These are phyloP conservation scores for Cylindricascospora bacillispora DNA, from an alignment of 1,139 yeast genomes.

Conservation along the genomic window DNA sequence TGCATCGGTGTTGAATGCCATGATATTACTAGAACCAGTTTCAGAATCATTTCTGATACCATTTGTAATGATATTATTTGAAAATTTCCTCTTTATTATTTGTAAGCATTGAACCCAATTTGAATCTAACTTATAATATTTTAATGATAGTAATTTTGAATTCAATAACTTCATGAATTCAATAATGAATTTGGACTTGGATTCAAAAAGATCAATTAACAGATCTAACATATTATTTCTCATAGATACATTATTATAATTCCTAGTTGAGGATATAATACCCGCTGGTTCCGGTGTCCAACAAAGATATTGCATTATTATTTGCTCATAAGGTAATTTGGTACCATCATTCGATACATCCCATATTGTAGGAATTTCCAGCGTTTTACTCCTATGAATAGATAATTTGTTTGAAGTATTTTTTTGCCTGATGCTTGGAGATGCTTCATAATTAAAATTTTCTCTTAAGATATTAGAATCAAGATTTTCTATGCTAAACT, in stretches of 20 bases:
- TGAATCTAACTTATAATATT: conserved; percentile 30
- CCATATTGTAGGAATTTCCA: neutral
- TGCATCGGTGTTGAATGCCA: conserved; percentile 2
- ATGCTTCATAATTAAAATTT: too few species aligned
- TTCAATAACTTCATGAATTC: conserved; percentile 64
- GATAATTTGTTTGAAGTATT: neutral
- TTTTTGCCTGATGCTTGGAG: neutral
- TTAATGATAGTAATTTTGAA: conserved; percentile 38
- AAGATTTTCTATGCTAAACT: neutral
- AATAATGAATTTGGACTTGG: conserved; percentile 57
- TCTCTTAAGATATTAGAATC: too few species aligned
- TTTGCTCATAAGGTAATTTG: conserved; percentile 7
- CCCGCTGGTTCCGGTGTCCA: conserved; percentile 95
- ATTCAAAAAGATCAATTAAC: conserved; percentile 47
- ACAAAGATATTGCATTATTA: conserved; percentile 26
- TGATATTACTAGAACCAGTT: neutral
- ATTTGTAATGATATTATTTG: conserved; percentile 1
- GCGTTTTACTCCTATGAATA: neutral
- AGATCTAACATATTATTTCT: conserved; percentile 72
- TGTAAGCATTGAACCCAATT: conserved; percentile 18
- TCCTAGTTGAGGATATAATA: conserved; percentile 66
- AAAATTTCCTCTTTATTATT: conserved; percentile 10
- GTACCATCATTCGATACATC: neutral
- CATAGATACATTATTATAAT: conserved; percentile 38
- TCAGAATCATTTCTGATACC: neutral